Conservation (phyloP, 441 rosid genomes). For the Syzygium syzygioides region DNA sequence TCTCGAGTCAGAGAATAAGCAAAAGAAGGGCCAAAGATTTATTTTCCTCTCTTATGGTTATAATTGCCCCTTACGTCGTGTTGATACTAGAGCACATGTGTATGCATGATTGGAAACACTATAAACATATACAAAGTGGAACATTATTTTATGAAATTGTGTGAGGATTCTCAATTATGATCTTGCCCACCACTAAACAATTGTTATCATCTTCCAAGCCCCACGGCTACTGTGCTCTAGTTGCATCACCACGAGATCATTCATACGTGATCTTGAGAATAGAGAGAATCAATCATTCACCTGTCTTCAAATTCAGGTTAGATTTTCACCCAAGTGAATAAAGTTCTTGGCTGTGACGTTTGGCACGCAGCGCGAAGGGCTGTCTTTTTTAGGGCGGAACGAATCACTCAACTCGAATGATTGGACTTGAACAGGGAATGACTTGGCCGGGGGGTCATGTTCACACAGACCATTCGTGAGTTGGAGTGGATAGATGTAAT, state of each 20-base stretch:
- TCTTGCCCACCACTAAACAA: background rate
- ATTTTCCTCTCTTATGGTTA: background rate
- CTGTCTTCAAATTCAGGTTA: background rate
- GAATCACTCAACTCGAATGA: background rate
- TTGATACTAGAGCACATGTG: background rate
- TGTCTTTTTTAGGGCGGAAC: background rate
- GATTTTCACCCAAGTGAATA: background rate
- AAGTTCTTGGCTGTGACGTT: background rate
- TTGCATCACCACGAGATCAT: conserved; percentile 2
- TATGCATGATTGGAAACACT: background rate
- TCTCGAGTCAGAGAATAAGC: background rate
- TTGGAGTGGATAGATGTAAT: background rate
- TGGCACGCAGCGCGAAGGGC: background rate
- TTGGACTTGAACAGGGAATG: background rate
- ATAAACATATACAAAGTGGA: background rate
- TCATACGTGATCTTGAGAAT: background rate
- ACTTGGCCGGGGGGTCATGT: background rate
- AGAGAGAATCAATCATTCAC: background rate
- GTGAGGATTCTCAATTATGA: background rate
- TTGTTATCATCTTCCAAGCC: background rate
- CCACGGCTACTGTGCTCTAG: background rate
- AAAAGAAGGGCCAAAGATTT: background rate
- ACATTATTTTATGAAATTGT: background rate
- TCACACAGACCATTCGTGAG: background rate
- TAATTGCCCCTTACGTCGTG: background rate